Conservation (phyloP, 306 rosid species). For the Coriaria nepalensis region DNA sequence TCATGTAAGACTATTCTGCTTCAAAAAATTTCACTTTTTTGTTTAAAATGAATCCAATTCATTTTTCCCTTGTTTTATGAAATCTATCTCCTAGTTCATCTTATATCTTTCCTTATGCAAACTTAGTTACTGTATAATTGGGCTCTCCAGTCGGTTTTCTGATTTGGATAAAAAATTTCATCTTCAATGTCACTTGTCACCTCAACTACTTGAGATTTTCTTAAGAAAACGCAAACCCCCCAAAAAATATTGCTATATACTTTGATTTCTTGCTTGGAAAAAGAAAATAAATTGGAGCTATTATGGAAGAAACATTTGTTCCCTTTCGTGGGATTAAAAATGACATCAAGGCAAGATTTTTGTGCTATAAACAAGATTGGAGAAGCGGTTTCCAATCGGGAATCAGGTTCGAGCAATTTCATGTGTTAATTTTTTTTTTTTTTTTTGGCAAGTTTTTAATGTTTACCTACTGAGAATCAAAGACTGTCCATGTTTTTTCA, state of each 20-base stretch:
- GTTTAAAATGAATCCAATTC: conserved; percentile 17
- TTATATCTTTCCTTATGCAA: conserved; percentile 16
- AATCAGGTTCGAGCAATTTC: conserved; percentile 45
- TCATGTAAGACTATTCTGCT: background rate
- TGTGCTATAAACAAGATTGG: conserved; percentile 94
- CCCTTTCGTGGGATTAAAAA: conserved; percentile 90
- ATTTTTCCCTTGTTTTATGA: conserved; percentile 20
- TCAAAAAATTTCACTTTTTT: background rate
- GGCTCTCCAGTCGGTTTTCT: conserved; percentile 39
- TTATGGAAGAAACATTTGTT: conserved; percentile 94
- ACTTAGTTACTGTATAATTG: conserved; percentile 20
- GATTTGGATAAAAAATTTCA: conserved; percentile 15
- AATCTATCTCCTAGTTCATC: conserved; percentile 22
- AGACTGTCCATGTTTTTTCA: too few relatives aligned
- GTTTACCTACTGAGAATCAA: background rate
- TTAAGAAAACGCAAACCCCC: conserved; percentile 6
- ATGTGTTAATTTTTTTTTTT: background rate
- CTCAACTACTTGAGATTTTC: conserved; percentile 9
- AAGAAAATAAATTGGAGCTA: conserved; percentile 9
- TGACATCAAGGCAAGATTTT: conserved; percentile 65
- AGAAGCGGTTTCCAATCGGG: conserved; percentile 67
- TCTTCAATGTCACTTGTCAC: conserved; percentile 18
- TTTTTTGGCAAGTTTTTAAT: conserved; percentile 1
- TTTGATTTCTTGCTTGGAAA: conserved; percentile 9
- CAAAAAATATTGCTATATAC: conserved; percentile 12